A percentile compares a stretch with the other conserved stretches of the same genome.
Conservation (phyloP, 495 filamentous ascomycete species). For the Paragyromitra xinjiangensis region DNA sequence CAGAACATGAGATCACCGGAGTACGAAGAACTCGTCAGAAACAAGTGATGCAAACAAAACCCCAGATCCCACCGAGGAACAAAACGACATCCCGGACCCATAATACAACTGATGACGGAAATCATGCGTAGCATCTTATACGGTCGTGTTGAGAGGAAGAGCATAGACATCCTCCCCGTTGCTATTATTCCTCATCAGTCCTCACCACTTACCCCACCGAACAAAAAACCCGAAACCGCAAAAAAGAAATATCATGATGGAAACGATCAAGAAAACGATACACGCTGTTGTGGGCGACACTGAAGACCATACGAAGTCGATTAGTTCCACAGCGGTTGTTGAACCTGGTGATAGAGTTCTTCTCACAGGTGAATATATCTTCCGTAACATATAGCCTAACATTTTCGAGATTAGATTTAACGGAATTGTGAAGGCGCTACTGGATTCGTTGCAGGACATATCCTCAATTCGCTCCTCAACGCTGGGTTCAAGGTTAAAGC, state of each 20-base stretch:
- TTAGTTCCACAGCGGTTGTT: not conserved
- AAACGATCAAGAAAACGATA: conserved; percentile 16
- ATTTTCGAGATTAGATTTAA: not conserved
- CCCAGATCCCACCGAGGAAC: not conserved
- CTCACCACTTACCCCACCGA: not conserved
- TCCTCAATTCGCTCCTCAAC: conserved; percentile 30
- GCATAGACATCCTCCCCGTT: not conserved
- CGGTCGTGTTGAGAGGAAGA: not conserved
- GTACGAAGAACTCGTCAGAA: not conserved
- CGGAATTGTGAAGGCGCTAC: not conserved
- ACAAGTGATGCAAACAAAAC: not conserved
- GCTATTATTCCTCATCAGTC: not conserved
- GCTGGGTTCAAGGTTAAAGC: conserved; percentile 70
- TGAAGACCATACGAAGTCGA: not conserved
- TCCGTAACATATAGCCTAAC: not conserved
- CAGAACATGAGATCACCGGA: not conserved
- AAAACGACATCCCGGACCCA: not conserved
- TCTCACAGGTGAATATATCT: conserved; percentile 8
- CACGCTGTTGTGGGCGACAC: not conserved
- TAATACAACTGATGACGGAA: conserved; percentile 15
- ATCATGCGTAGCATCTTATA: conserved; percentile 12
- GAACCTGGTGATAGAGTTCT: conserved; percentile 22
- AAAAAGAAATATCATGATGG: conserved; percentile 6
- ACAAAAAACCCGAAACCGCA: not conserved
- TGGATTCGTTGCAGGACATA: conserved; percentile 26